These are phyloP conservation scores for Saprolegnia parasitica DNA, from an alignment of 352 stramenopile genomes.

Conservation along the genomic window DNA sequence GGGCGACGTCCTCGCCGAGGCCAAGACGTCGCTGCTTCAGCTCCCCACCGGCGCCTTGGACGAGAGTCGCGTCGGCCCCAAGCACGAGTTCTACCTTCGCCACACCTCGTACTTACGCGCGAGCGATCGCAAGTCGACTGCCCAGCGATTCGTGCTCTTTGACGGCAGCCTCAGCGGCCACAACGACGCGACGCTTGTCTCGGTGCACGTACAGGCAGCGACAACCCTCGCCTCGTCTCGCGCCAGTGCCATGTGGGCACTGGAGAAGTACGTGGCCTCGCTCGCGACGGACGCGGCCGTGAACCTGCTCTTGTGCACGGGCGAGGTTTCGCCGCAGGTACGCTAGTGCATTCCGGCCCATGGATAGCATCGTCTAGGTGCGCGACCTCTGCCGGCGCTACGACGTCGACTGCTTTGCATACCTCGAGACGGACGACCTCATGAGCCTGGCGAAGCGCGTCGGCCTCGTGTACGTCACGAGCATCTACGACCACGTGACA, in stretches of 20 bases:
- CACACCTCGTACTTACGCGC: neutral
- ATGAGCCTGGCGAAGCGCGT: conserved; percentile 38
- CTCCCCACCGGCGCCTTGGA: conserved; percentile 7
- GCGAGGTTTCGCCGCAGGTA: conserved; percentile 29
- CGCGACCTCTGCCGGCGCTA: conserved; percentile 42
- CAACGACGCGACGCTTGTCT: conserved; percentile 23
- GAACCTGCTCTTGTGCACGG: conserved; percentile 44
- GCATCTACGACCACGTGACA: conserved; percentile 46
- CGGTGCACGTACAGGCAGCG: conserved; percentile 30
- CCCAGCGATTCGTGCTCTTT: conserved; percentile 23
- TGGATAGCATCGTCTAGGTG: conserved; percentile 32
- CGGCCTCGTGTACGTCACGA: conserved; percentile 42
- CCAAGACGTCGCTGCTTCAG: conserved; percentile 5
- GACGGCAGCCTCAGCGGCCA: conserved; percentile 32
- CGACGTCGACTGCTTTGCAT: conserved; percentile 55
- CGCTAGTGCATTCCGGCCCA: neutral
- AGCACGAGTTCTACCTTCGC: conserved; percentile 13
- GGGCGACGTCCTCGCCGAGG: neutral
- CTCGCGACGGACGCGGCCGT: conserved; percentile 34
- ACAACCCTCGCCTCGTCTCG: conserved; percentile 35
- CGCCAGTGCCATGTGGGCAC: conserved; percentile 32
- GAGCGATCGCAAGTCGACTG: neutral
- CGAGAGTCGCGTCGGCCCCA: neutral
- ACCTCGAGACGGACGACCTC: conserved; percentile 50
- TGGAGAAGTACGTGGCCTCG: conserved; percentile 33